A percentile compares a stretch with the other conserved stretches of the same genome.
Evolutionary conservation across 352 stramenopile species (phyloP).

Genomic region (Phytophthora crassamura): DNA sequence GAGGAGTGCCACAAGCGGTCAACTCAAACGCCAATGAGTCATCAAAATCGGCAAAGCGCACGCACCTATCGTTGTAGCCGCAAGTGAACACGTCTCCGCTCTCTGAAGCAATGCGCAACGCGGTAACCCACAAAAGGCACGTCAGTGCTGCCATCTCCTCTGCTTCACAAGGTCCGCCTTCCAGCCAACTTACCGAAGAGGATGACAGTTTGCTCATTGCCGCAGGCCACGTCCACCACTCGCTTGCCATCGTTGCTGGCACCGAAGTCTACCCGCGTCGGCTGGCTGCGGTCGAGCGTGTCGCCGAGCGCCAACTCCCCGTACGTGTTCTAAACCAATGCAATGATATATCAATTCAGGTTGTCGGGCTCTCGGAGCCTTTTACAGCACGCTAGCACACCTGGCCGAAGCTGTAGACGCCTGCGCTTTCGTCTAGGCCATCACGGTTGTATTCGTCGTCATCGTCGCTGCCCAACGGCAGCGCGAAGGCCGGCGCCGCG

Average conservation of each 20-base stretch:
- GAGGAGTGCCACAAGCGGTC: neutral
- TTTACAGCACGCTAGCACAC: slow-evolving; percentile 17
- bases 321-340: slow-evolving; percentile 85
- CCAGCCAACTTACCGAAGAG: slow-evolving; percentile 58
- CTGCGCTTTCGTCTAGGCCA: neutral
- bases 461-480: slow-evolving; percentile 19
- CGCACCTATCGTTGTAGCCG: slow-evolving; percentile 93
- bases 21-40: slow-evolving; percentile 3
- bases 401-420: slow-evolving; percentile 63
- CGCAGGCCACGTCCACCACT: slow-evolving; percentile 85
- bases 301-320: slow-evolving; percentile 92
- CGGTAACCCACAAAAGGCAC: neutral
- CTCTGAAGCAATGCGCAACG: slow-evolving; percentile 27
- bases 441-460: slow-evolving; percentile 26
- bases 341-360: neutral
- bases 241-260: slow-evolving; percentile 38
- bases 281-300: slow-evolving; percentile 63
- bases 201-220: slow-evolving; percentile 93
- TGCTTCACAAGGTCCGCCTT: neutral
- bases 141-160: neutral
- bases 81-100: slow-evolving; percentile 88
- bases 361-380: neutral
- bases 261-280: slow-evolving; percentile 49
- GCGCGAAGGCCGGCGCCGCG: slow-evolving; percentile 24
- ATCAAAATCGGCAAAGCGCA: neutral